These are phyloP conservation scores for Fusarium miscanthi DNA, from an alignment of 2,329 filamentous ascomycete species.

Conservation along the genomic window DNA sequence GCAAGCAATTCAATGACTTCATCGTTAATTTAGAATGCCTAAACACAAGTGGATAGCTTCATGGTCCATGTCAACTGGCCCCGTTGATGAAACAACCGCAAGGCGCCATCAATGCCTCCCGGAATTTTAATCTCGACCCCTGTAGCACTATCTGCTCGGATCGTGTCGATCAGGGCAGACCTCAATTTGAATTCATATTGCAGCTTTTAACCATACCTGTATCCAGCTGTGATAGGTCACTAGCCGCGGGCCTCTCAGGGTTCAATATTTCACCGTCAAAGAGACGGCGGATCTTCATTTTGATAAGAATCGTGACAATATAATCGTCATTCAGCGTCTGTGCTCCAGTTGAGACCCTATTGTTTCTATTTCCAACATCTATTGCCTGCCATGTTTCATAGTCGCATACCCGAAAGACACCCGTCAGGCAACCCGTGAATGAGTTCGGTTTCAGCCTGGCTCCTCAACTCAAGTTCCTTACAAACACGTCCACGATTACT, in stretches of 20 bases:
- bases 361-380: constrained; percentile 6
- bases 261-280: background rate
- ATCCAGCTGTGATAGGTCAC: constrained; percentile 11
- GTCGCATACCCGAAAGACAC: constrained; percentile 4
- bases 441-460: background rate
- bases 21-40: background rate
- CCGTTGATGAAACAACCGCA: constrained; percentile 21
- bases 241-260: background rate
- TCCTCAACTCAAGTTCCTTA: background rate
- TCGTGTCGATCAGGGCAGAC: constrained; percentile 25
- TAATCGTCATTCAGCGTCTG: background rate
- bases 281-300: constrained; percentile 33
- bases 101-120: constrained; percentile 9
- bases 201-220: background rate
- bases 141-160: constrained; percentile 18
- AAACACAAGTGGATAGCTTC: background rate
- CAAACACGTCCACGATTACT: background rate
- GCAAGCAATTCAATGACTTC: constrained; percentile 20
- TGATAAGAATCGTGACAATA: constrained; percentile 1
- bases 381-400: constrained; percentile 13
- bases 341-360: background rate
- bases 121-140: constrained; percentile 21
- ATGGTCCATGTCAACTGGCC: background rate
- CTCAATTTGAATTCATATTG: constrained; percentile 32
- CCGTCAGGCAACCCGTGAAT: constrained; percentile 12